phyloP scores from a whole-genome alignment of 352 stramenopile species.

The Globisporangium viniferum region DNA sequence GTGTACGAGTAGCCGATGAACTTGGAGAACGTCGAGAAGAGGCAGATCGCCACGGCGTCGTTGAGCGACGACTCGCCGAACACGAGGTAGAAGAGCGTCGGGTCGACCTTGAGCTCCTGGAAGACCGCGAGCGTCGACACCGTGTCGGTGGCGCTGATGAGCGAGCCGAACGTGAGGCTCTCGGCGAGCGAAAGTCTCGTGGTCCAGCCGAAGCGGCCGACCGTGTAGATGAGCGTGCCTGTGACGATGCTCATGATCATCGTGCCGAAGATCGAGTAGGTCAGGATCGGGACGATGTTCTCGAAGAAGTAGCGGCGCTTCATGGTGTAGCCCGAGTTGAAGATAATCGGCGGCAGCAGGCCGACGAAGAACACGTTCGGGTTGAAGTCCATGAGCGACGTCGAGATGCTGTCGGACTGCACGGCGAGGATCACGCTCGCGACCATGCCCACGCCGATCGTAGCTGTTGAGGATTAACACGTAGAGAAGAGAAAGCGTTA shows the following conservation, averaged over 20 bases:
- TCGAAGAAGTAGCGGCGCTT: constrained; percentile 91
- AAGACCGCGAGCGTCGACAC: constrained; percentile 92
- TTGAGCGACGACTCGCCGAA: constrained; percentile 96
- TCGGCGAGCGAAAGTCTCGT: constrained; percentile 87
- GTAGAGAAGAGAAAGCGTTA: neutral
- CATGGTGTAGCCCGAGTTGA: constrained; percentile 93
- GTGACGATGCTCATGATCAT: constrained; percentile 88
- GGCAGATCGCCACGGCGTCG: constrained; percentile 91
- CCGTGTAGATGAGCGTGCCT: constrained; percentile 68
- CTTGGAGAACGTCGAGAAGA: constrained; percentile 92
- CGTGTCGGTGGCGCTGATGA: constrained; percentile 93
- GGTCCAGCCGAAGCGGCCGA: constrained; percentile 57
- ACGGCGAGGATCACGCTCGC: constrained; percentile 58
- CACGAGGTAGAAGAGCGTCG: constrained; percentile 93
- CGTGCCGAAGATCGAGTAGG: constrained; percentile 89
- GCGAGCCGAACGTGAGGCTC: constrained; percentile 87
- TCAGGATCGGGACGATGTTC: constrained; percentile 87
- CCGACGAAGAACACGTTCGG: constrained; percentile 92
- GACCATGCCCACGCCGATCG: constrained; percentile 57
- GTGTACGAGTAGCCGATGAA: constrained; percentile 89
- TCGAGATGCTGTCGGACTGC: constrained; percentile 65
- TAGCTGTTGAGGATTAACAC: constrained; percentile 21
- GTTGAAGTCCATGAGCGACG: constrained; percentile 85
- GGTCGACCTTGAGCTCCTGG: constrained; percentile 86
- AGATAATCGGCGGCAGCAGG: constrained; percentile 93